Percentiles rank a stretch among this genome's conserved stretches.
These are phyloP conservation scores for Cydonia oblonga DNA, from an alignment of 331 rosid species.

Conservation along the genomic window DNA sequence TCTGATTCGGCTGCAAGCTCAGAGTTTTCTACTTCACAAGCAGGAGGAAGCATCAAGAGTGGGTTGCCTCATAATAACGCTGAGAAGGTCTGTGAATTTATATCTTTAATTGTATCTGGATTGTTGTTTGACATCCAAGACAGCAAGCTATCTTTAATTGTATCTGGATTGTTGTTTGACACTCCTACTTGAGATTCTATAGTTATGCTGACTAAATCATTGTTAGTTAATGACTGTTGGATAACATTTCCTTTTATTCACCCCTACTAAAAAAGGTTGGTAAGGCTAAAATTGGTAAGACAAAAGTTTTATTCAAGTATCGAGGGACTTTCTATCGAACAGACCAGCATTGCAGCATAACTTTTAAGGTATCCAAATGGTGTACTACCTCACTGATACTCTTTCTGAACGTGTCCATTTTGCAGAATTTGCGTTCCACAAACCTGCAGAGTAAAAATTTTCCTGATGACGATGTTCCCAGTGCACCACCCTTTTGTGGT, in stretches of 20 bases:
- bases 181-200: neutral
- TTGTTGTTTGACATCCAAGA: neutral
- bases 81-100: constrained; percentile 38
- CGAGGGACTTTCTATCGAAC: neutral
- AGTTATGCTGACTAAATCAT: neutral
- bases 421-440: constrained; percentile 29
- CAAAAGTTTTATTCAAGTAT: neutral
- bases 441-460: constrained; percentile 35
- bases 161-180: neutral
- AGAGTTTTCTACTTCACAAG: constrained; percentile 79
- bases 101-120: neutral
- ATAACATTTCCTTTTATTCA: neutral
- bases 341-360: neutral
- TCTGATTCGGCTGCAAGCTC: constrained; percentile 90
- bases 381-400: neutral
- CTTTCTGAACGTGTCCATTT: constrained; percentile 6
- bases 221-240: neutral
- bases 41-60: constrained; percentile 72
- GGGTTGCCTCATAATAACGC: constrained; percentile 31
- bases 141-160: neutral
- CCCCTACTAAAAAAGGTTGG: neutral
- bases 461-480: constrained; percentile 68
- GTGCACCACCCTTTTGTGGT: constrained; percentile 80
- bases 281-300: neutral
- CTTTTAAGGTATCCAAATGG: neutral